phyloP scores from a whole-genome alignment of 2,329 filamentous ascomycete genomes.

The Trichoderma sp. region DNA sequence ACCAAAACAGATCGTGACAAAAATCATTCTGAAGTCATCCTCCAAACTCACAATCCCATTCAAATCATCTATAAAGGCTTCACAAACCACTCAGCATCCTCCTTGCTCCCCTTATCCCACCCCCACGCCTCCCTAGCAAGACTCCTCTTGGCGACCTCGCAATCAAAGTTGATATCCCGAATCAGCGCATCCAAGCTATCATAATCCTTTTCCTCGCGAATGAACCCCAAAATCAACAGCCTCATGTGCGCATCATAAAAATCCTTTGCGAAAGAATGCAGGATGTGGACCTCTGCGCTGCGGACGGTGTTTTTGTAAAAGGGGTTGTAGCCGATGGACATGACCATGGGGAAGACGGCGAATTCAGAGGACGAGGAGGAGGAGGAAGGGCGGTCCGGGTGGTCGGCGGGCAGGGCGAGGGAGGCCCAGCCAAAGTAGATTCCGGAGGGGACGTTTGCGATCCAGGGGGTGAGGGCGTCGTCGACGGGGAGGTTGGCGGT shows the following conservation, averaged over 20 bases:
- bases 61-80: conserved; percentile 33
- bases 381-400: conserved; percentile 46
- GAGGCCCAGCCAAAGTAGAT: conserved; percentile 94
- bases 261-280: conserved; percentile 74
- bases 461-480: conserved; percentile 61
- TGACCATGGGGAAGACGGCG: conserved; percentile 77
- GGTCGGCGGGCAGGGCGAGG: conserved; percentile 59
- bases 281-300: conserved; percentile 86
- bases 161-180: conserved; percentile 86
- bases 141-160: conserved; percentile 76
- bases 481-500: conserved; percentile 89
- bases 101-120: conserved; percentile 40
- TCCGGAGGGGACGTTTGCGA: conserved; percentile 67
- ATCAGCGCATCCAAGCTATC: conserved; percentile 79
- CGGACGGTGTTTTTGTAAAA: conserved; percentile 92
- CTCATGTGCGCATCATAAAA: conserved; percentile 86
- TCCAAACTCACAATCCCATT: too few relatives aligned
- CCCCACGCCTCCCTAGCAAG: conserved; percentile 67
- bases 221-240: conserved; percentile 80
- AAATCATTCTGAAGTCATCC: too few relatives aligned
- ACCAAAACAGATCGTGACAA: background rate
- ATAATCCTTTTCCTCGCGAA: conserved; percentile 89
- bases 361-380: conserved; percentile 30
- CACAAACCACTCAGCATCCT: conserved; percentile 46
- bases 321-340: conserved; percentile 95